Evolutionary conservation across 257 asterid genomes (phyloP), one percentile per base, ranked within the genome.

Genomic region (Rauvolfia tetraphylla): DNA sequence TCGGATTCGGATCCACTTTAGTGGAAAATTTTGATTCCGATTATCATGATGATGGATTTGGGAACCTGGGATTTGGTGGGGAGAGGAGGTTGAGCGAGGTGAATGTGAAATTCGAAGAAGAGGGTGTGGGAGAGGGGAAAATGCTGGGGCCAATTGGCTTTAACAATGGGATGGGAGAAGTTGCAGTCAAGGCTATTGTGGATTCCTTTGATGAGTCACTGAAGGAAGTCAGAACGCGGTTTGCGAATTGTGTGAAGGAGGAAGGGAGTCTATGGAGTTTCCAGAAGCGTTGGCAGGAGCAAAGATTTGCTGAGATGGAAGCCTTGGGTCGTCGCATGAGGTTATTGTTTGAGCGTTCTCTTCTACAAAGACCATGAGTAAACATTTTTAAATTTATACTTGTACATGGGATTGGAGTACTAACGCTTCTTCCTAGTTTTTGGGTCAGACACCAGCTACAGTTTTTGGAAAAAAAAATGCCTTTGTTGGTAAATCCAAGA

Each of bases 271-370:
- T 22, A 53, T 82, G 79, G 77, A 81, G 87, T 65, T 79, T 89
- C 65, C 81, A 80, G 29, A 75, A 77, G 78, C 87, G 93, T 22
- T 90, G 97, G 96, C 88, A 76, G 80, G 82, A 75, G 83, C 98
- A 90, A 81, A 82, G 88, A 81, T 78, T 90, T 62, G 92, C 90
- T 4, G 97, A 92, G 76, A 83, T 90, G 82, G 92, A 88, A 74
- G 94, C 85, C 12, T 79, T 90, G 68, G 88, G 90, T 2, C 84
- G 88, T 53, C 85, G 97, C 41, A 51, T 89, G 89, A 89, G 96
- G 89, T 87, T 92, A 84, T 85, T 83, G 33, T 86, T 92, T 23
- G 90, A 92, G 82, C 73, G 84, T 58, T 89, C 93, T 85, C 79
- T 88, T 65, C 74, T 22, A 20, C 79, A 49, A 65, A 88, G 83